Evolutionary conservation across 805 yeast genomes (phyloP).

Genomic region (Nakazawaea wickerhamii): DNA sequence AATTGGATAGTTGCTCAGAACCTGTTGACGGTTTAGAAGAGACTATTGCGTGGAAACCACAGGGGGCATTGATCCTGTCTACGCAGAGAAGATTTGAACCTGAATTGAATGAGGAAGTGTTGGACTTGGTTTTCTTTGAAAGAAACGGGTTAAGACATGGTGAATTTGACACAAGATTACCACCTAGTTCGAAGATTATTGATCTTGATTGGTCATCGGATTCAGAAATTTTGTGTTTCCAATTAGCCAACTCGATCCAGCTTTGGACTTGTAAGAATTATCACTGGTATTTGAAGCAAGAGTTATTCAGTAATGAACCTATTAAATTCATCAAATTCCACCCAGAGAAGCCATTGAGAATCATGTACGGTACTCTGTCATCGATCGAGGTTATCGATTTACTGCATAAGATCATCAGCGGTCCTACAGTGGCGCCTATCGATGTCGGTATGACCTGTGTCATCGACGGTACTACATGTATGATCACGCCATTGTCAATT

Average conservation of each 20-base stretch:
- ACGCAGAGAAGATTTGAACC: constrained; percentile 61
- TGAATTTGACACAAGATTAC: constrained; percentile 65
- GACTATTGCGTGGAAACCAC: constrained; percentile 81
- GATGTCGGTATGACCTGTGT: constrained; percentile 81
- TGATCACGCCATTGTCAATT: constrained; percentile 73
- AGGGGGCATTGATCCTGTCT: constrained; percentile 81
- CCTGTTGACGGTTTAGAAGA: constrained; percentile 82
- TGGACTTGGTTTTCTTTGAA: constrained; percentile 76
- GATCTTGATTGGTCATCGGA: constrained; percentile 74
- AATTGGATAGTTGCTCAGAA: constrained; percentile 81
- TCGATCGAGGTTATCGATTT: constrained; percentile 62
- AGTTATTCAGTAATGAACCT: constrained; percentile 37
- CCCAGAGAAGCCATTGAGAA: constrained; percentile 77
- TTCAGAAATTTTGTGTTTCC: constrained; percentile 73
- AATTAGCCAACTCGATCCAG: constrained; percentile 57
- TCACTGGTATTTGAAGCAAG: constrained; percentile 93
- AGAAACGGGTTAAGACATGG: constrained; percentile 91
- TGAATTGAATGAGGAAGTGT: constrained; percentile 38
- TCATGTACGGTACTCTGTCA: constrained; percentile 55
- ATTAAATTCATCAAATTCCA: constrained; percentile 65
- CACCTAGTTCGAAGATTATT: constrained; percentile 42
- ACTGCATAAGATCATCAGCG: constrained; percentile 55
- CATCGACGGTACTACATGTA: constrained; percentile 66
- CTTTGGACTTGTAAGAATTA: constrained; percentile 90
- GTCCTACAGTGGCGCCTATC: constrained; percentile 61